phyloP scores from a whole-genome alignment of 768 basidiomycete species.

The Suillus spraguei region DNA sequence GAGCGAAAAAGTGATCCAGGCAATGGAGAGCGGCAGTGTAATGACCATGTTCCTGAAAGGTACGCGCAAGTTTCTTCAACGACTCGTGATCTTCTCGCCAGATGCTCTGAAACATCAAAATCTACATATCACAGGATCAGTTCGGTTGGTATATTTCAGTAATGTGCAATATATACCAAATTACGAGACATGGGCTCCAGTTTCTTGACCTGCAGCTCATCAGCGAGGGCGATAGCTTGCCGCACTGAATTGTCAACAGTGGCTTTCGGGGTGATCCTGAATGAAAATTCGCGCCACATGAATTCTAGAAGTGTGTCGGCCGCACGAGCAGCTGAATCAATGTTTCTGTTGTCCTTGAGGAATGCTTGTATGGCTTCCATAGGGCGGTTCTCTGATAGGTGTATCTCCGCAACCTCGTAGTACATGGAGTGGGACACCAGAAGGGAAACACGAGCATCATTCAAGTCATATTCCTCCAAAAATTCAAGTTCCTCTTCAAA shows the following conservation, averaged over 20 bases:
- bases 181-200: slow-evolving; percentile 12
- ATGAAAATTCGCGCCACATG: slow-evolving; percentile 49
- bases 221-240: slow-evolving; percentile 30
- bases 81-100: slow-evolving; percentile 19
- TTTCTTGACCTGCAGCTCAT: slow-evolving; percentile 14
- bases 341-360: slow-evolving; percentile 34
- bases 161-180: slow-evolving; percentile 16
- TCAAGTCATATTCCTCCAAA: slow-evolving; percentile 54
- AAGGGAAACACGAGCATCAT: slow-evolving; percentile 47
- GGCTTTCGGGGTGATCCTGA: slow-evolving; percentile 30
- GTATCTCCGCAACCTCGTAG: slow-evolving; percentile 55
- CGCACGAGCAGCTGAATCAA: slow-evolving; percentile 36
- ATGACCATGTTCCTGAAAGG: slow-evolving; percentile 33
- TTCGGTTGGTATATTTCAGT: slow-evolving; percentile 22
- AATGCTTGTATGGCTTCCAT: slow-evolving; percentile 52
- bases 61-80: slow-evolving; percentile 35
- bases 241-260: slow-evolving; percentile 9
- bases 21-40: slow-evolving; percentile 42
- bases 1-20: slow-evolving; percentile 43
- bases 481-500: slow-evolving; percentile 59
- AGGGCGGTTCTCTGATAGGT: slow-evolving; percentile 47
- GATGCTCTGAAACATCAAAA: slow-evolving; percentile 41
- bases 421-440: slow-evolving; percentile 44
- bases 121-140: slow-evolving; percentile 10
- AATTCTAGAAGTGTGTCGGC: slow-evolving; percentile 42